phyloP scores from a whole-genome alignment of 441 rosid genomes.

The Arabidopsis lyrata region DNA sequence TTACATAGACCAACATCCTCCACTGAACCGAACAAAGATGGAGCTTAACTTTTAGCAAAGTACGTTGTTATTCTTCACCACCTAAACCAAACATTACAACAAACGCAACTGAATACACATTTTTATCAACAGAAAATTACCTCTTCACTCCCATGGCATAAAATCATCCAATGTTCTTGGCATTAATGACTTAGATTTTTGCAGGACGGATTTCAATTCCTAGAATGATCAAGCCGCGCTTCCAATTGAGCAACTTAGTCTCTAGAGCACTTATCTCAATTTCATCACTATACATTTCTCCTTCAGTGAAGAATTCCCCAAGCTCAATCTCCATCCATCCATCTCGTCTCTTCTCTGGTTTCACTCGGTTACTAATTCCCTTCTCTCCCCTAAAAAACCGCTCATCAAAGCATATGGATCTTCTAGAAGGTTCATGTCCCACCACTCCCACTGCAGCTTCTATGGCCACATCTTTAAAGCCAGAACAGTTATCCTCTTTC shows the following conservation, averaged over 20 bases:
- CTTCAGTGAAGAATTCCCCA: background rate
- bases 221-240: background rate
- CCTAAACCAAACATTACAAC: no score
- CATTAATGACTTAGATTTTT: background rate
- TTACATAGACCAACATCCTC: no score
- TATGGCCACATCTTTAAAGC: conserved; percentile 18
- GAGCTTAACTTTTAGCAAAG: no score
- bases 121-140: no score
- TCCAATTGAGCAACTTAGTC: background rate
- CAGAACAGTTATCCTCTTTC: background rate
- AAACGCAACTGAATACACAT: no score
- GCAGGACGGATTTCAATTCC: background rate
- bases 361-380: background rate
- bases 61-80: no score
- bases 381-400: background rate
- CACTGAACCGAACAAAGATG: no score
- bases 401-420: conserved; percentile 2
- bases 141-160: no score
- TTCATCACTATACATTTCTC: background rate
- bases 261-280: conserved; percentile 25
- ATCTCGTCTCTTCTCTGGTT: conserved; percentile 28
- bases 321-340: conserved; percentile 10
- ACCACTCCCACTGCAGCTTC: background rate
- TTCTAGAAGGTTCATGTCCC: background rate
- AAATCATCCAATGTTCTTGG: no score